Conservation (phyloP, 805 yeast genomes). For the Starmerella apis region DNA sequence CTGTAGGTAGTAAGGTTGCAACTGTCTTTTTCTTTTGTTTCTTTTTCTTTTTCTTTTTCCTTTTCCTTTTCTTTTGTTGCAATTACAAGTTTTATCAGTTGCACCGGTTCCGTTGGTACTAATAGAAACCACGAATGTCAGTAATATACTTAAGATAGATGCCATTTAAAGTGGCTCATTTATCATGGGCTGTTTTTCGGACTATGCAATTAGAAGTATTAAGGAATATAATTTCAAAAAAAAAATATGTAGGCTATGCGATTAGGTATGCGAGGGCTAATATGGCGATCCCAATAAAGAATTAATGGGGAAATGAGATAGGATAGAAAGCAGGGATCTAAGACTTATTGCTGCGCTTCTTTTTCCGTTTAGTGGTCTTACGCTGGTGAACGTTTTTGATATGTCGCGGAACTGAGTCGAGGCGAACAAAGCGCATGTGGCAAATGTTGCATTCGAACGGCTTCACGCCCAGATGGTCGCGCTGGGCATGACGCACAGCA, state of each 20-base stretch:
- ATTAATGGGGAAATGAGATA: not conserved
- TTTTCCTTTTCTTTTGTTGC: no score
- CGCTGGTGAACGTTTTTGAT: slow-evolving; percentile 4
- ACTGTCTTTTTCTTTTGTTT: no score
- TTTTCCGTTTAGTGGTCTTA: not conserved
- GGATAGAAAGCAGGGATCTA: not conserved
- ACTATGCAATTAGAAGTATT: no score
- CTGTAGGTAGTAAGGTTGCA: no score
- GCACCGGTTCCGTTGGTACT: no score
- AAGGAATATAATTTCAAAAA: not conserved
- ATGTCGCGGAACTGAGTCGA: slow-evolving; percentile 6
- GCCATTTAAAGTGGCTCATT: no score
- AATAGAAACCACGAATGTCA: no score
- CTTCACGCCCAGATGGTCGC: slow-evolving; percentile 7
- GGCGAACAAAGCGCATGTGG: slow-evolving; percentile 5
- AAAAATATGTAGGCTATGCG: not conserved
- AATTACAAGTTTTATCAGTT: no score
- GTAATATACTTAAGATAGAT: no score
- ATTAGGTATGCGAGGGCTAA: not conserved
- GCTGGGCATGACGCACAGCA: slow-evolving; percentile 7
- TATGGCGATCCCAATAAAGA: not conserved
- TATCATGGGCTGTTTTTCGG: no score
- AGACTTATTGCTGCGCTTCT: not conserved
- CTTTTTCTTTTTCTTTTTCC: no score
- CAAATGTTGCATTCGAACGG: slow-evolving; percentile 6